Evolutionary conservation across 2,329 filamentous ascomycete genomes (phyloP).

Genomic region (Ceratocystis cacaofunesta): DNA sequence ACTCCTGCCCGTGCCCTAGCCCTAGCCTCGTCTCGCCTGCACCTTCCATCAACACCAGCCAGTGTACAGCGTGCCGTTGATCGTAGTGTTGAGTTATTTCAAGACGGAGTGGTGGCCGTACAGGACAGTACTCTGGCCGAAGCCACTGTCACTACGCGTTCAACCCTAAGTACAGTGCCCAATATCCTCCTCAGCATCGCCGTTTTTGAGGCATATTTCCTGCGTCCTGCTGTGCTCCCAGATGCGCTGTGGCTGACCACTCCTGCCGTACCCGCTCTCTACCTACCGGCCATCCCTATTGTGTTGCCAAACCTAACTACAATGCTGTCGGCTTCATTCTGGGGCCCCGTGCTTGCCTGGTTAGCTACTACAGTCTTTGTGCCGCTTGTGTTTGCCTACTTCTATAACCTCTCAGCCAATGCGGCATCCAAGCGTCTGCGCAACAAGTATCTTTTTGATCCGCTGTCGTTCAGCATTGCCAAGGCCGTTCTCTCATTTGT

Average conservation of each 20-base stretch:
- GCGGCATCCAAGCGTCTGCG: slow-evolving; percentile 26
- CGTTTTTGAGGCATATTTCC: slow-evolving; percentile 52
- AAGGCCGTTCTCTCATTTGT: slow-evolving; percentile 73
- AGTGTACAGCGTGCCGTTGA: slow-evolving; percentile 65
- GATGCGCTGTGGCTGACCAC: slow-evolving; percentile 59
- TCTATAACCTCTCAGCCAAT: slow-evolving; percentile 63
- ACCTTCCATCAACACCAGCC: slow-evolving; percentile 67
- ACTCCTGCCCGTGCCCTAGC: slow-evolving; percentile 35
- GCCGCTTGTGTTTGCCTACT: slow-evolving; percentile 63
- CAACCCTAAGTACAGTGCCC: slow-evolving; percentile 55
- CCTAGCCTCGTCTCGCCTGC: slow-evolving; percentile 43
- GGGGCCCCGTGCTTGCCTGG: slow-evolving; percentile 71
- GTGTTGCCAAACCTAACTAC: slow-evolving; percentile 68
- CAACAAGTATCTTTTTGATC: slow-evolving; percentile 55
- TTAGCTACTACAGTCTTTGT: slow-evolving; percentile 53
- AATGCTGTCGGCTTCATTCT: slow-evolving; percentile 63
- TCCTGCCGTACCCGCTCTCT: slow-evolving; percentile 43
- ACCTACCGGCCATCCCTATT: slow-evolving; percentile 44
- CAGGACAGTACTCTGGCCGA: slow-evolving; percentile 52
- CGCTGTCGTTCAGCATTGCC: slow-evolving; percentile 75
- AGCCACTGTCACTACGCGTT: slow-evolving; percentile 49
- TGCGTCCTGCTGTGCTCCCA: slow-evolving; percentile 57
- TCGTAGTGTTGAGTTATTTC: slow-evolving; percentile 49
- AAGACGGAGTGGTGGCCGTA: slow-evolving; percentile 47
- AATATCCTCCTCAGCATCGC: slow-evolving; percentile 56